Percentiles rank a stretch among this genome's conserved stretches.
Evolutionary conservation across 2,329 filamentous ascomycete species (phyloP).

Genomic region (Aspergillus melleus): DNA sequence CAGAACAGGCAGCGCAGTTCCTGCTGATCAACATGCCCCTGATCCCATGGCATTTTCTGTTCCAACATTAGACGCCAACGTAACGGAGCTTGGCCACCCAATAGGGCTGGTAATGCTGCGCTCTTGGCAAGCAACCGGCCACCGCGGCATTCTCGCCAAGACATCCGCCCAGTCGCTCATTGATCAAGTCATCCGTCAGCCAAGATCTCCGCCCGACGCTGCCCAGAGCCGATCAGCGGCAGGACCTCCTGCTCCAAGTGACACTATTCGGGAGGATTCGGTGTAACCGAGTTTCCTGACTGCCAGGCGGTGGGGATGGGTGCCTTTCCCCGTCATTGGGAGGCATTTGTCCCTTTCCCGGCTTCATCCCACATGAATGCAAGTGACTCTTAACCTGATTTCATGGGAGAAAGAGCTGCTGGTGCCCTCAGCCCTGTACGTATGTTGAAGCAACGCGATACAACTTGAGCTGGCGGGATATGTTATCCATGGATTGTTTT

Average conservation of each 20-base stretch:
- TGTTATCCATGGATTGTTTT: neutral
- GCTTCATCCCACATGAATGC: too few relatives aligned
- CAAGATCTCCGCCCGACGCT: neutral
- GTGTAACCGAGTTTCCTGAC: neutral
- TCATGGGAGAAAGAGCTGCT: neutral
- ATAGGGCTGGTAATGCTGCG: neutral
- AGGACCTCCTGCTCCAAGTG: neutral
- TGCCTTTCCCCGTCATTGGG: too few relatives aligned
- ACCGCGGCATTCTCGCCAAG: neutral
- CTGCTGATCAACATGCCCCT: neutral
- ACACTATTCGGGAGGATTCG: neutral
- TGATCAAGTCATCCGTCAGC: neutral
- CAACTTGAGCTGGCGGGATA: neutral
- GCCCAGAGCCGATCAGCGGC: neutral
- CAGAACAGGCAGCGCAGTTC: neutral
- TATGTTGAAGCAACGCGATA: neutral
- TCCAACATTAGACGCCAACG: neutral
- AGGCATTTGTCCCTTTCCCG: too few relatives aligned
- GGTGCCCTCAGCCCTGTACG: neutral
- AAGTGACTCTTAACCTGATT: too few relatives aligned
- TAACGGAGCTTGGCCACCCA: neutral
- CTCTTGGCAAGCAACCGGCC: neutral
- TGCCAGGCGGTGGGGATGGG: too few relatives aligned
- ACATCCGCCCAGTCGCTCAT: neutral
- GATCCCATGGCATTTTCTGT: neutral